Conservation (phyloP, 371 early-diverging fungal species). For the Mucor plumbeus region DNA sequence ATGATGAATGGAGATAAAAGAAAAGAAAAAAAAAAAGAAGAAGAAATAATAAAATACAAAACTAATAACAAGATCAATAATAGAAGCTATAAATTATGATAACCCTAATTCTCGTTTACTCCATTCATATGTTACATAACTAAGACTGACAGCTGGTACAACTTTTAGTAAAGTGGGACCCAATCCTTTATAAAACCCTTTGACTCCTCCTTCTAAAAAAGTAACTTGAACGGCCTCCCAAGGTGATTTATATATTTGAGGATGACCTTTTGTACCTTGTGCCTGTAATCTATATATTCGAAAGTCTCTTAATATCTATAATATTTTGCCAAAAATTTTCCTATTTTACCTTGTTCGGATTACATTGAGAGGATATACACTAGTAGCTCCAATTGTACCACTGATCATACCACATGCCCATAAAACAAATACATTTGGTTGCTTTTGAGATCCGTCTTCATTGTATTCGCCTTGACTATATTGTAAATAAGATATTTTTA, state of each 20-base stretch:
- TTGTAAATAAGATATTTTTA: conserved; percentile 66
- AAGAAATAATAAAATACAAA: no score
- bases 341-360: conserved; percentile 70
- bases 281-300: conserved; percentile 68
- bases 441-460: conserved; percentile 32
- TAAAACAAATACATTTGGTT: conserved; percentile 57
- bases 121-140: conserved; percentile 69
- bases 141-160: conserved; percentile 68
- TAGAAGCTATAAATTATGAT: conserved; percentile 16
- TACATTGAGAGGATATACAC: conserved; percentile 76
- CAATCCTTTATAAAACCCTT: conserved; percentile 87
- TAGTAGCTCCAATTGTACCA: conserved; percentile 69
- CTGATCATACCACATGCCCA: conserved; percentile 72
- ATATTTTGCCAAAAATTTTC: neutral
- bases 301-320: neutral
- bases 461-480: conserved; percentile 46
- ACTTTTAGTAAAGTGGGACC: conserved; percentile 77
- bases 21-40: no score
- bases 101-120: conserved; percentile 59
- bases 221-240: conserved; percentile 72
- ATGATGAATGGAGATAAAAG: no score
- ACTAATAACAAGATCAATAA: no score
- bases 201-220: conserved; percentile 71
- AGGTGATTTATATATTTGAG: conserved; percentile 64
- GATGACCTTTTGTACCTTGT: conserved; percentile 79